phyloP scores from a whole-genome alignment of 116 monocot species.

The Iris pallida region DNA sequence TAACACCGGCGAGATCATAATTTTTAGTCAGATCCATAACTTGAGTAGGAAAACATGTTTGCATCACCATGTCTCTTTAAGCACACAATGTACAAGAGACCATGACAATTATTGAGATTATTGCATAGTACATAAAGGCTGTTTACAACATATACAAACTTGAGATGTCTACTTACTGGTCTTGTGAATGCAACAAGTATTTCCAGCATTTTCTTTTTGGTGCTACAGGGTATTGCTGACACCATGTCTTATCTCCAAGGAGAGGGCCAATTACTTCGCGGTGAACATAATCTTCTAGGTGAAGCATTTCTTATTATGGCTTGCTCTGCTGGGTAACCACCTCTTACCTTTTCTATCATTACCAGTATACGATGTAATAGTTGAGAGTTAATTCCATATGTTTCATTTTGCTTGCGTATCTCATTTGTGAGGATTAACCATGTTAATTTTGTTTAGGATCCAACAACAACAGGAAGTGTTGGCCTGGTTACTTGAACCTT shows the following conservation, averaged over 20 bases:
- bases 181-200: not conserved
- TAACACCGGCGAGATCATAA: too few relatives aligned
- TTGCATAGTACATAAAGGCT: not conserved
- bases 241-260: conserved; percentile 86
- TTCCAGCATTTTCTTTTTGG: not conserved
- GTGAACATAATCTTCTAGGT: conserved; percentile 88
- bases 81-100: too few relatives aligned
- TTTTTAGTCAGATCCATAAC: too few relatives aligned
- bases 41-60: too few relatives aligned
- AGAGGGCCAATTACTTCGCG: conserved; percentile 74
- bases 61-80: too few relatives aligned
- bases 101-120: not conserved
- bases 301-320: conserved; percentile 98
- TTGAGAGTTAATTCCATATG: not conserved
- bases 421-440: conserved; percentile 1
- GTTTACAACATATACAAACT: not conserved
- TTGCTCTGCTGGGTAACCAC: conserved; percentile 76
- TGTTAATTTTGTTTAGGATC: conserved; percentile 40
- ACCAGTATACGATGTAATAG: not conserved
- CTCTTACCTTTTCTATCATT: not conserved
- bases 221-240: conserved; percentile 76
- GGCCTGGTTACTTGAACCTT: conserved; percentile 89
- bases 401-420: not conserved
- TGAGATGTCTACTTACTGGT: not conserved
- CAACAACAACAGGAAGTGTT: conserved; percentile 93